Percentiles rank a stretch among this genome's conserved stretches.
phyloP scores from a whole-genome alignment of 768 basidiomycete genomes.

The Rhodocollybia butyracea region DNA sequence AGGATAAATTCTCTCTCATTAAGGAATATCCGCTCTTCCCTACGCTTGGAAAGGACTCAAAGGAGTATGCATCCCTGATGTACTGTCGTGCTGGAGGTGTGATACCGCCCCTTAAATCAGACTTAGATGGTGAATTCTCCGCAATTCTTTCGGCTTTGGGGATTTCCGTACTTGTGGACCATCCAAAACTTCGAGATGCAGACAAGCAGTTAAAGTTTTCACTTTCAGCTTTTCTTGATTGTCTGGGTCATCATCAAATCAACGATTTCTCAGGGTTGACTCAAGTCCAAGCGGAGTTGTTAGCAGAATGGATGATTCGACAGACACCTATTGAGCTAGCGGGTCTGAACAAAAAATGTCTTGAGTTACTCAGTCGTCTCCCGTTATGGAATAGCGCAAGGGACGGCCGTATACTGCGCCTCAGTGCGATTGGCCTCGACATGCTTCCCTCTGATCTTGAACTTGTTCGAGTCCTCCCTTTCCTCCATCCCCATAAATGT shows the following conservation, averaged over 20 bases:
- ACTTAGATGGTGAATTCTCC: background rate
- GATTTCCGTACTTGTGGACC: background rate
- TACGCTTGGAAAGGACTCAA: conserved; percentile 7
- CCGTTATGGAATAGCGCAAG: background rate
- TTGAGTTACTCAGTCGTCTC: background rate
- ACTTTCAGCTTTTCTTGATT: background rate
- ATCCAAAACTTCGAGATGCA: background rate
- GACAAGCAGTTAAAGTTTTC: background rate
- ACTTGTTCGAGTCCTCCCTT: background rate
- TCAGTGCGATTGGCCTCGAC: background rate
- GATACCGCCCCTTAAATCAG: background rate
- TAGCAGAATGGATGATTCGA: background rate
- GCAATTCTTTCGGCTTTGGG: no score
- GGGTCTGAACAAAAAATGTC: background rate
- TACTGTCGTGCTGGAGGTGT: background rate
- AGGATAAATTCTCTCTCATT: conserved; percentile 1
- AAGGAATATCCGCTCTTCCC: conserved; percentile 12
- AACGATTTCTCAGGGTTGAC: background rate
- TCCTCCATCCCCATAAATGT: background rate
- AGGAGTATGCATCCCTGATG: background rate
- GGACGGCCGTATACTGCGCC: background rate
- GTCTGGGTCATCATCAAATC: background rate
- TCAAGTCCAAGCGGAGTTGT: background rate
- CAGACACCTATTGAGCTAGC: background rate
- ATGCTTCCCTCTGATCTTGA: background rate